A percentile compares a stretch with the other conserved stretches of the same genome.
phyloP scores from a whole-genome alignment of 345 rosid genomes.

The Psidium friedrichsthalianum region DNA sequence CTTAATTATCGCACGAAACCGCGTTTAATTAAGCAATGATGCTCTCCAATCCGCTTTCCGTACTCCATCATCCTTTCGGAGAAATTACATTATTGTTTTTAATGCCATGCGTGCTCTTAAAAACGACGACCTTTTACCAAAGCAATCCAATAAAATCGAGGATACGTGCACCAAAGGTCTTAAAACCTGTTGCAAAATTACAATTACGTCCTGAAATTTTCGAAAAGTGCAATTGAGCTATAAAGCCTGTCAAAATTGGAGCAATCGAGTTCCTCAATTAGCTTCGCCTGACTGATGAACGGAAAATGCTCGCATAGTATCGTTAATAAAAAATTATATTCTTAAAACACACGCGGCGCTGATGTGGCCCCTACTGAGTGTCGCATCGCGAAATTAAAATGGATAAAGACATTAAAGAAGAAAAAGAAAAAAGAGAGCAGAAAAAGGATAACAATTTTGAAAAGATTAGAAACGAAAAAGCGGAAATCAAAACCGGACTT shows the following conservation, averaged over 20 bases:
- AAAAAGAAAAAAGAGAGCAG: neutral
- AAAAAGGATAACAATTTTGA: neutral
- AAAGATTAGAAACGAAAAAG: neutral
- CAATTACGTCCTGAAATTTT: neutral
- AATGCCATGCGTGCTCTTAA: neutral
- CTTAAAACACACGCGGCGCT: too few relatives aligned
- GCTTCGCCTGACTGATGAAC: neutral
- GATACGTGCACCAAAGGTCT: neutral
- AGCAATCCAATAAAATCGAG: neutral
- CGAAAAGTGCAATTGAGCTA: fast-evolving
- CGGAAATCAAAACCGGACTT: neutral
- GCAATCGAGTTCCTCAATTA: neutral
- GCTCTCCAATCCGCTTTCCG: neutral
- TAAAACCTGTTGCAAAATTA: neutral
- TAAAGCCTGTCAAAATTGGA: neutral
- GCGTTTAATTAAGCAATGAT: neutral
- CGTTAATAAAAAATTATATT: too few relatives aligned
- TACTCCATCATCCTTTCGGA: neutral
- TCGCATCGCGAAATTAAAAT: neutral
- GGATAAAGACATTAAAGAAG: neutral
- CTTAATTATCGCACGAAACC: neutral
- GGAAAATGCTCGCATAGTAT: neutral
- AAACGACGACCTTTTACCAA: neutral
- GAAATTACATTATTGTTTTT: neutral
- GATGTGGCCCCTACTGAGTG: neutral